A percentile compares a stretch with the other conserved stretches of the same genome.
phyloP scores from a whole-genome alignment of 148 eudicot species.

The Rhododendron vialii region DNA sequence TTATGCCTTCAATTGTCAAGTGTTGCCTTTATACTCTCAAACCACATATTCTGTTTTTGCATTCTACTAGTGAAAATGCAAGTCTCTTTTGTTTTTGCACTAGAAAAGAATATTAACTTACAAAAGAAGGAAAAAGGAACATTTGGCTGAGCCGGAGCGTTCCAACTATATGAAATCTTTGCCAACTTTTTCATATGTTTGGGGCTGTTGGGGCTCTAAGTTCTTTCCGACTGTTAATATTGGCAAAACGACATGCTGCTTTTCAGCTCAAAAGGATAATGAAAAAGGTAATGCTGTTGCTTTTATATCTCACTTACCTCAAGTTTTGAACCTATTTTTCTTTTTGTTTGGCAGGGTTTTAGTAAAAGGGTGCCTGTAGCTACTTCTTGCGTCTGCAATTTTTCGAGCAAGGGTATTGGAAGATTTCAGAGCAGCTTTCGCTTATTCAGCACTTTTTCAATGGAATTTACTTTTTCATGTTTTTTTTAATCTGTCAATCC shows the following conservation, averaged over 20 bases:
- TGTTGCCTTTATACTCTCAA: neutral
- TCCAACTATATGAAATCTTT: neutral
- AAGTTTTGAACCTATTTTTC: neutral
- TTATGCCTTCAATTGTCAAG: neutral
- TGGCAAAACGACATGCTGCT: neutral
- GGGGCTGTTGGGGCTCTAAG: neutral
- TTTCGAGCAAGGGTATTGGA: constrained; percentile 38
- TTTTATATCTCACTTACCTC: neutral
- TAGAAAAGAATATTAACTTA: neutral
- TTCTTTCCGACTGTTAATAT: neutral
- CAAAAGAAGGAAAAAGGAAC: neutral
- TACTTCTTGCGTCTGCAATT: constrained; percentile 21
- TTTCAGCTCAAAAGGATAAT: neutral
- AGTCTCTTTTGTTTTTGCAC: neutral
- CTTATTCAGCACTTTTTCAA: neutral
- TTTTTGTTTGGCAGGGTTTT: constrained; percentile 25
- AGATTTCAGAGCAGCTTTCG: neutral
- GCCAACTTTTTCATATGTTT: neutral
- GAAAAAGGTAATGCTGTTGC: neutral
- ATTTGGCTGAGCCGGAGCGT: neutral
- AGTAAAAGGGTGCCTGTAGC: constrained; percentile 27
- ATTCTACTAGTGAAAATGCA: neutral
- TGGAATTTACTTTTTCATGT: neutral
- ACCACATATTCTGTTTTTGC: neutral
- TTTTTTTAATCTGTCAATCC: neutral